Conservation (phyloP, 2,329 filamentous ascomycete species). For the Fusarium agapanthi region DNA sequence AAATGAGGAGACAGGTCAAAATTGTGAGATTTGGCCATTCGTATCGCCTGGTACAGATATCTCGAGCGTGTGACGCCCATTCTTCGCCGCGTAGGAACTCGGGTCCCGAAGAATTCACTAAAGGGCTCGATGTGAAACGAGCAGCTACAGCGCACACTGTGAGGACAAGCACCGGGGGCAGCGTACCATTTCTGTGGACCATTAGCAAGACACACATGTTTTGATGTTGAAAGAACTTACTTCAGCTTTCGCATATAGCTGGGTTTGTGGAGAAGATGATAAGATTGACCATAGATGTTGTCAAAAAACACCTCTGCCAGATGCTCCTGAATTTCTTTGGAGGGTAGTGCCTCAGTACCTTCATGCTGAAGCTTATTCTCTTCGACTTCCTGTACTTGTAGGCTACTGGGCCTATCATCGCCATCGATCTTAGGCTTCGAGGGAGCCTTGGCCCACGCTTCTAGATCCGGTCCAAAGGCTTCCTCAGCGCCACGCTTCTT, state of each 20-base stretch:
- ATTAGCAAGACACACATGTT: conserved; percentile 2
- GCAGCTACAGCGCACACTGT: conserved; percentile 96
- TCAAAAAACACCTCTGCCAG: conserved; percentile 96
- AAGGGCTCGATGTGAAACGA: conserved; percentile 89
- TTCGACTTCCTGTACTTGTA: conserved; percentile 71
- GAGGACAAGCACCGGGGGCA: conserved; percentile 91
- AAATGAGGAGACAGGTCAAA: conserved; percentile 85
- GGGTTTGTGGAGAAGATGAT: conserved; percentile 93
- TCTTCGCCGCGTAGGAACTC: conserved; percentile 85
- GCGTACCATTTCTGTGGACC: conserved; percentile 56
- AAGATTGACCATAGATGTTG: conserved; percentile 93
- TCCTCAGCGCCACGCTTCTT: conserved; percentile 89
- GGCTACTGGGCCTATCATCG: conserved; percentile 55
- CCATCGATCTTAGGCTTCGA: conserved; percentile 60
- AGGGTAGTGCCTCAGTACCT: conserved; percentile 82
- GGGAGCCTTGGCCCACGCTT: conserved; percentile 77
- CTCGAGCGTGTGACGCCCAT: conserved; percentile 87
- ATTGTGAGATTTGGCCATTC: conserved; percentile 98
- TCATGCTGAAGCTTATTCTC: conserved; percentile 82
- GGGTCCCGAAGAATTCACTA: conserved; percentile 76
- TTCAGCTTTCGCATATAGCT: conserved; percentile 91
- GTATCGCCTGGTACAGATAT: conserved; percentile 86
- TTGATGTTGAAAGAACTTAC: conserved; percentile 54
- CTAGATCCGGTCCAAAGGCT: conserved; percentile 83
- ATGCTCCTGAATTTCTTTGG: conserved; percentile 90